phyloP scores from a whole-genome alignment of 805 yeast species.

The Debaryomyces castellii region DNA sequence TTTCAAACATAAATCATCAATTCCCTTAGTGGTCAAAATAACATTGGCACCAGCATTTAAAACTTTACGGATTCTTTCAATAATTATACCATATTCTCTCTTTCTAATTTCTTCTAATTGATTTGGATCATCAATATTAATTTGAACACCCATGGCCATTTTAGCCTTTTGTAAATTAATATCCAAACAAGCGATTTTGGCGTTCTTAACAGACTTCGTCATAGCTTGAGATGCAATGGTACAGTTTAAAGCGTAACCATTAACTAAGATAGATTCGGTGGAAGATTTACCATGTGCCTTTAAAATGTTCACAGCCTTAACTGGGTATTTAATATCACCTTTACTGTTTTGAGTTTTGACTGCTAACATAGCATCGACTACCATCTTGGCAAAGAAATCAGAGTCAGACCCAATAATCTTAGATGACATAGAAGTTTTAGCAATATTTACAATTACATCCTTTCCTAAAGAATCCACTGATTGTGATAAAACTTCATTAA shows the following conservation, averaged over 20 bases:
- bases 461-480: conserved; percentile 79
- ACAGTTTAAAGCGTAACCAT: conserved; percentile 96
- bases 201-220: conserved; percentile 67
- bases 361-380: conserved; percentile 92
- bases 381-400: conserved; percentile 85
- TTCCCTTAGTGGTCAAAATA: conserved; percentile 89
- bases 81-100: conserved; percentile 81
- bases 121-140: conserved; percentile 95
- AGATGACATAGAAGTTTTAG: conserved; percentile 95
- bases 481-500: conserved; percentile 79
- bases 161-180: conserved; percentile 92
- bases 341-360: conserved; percentile 86
- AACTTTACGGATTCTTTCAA: conserved; percentile 80
- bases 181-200: conserved; percentile 86
- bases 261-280: conserved; percentile 77
- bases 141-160: conserved; percentile 98
- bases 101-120: conserved; percentile 90
- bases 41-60: conserved; percentile 90
- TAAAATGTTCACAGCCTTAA: conserved; percentile 91
- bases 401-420: conserved; percentile 94
- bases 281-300: conserved; percentile 97
- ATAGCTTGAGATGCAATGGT: conserved; percentile 97
- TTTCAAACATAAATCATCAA: conserved; percentile 88
- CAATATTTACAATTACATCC: conserved; percentile 84
- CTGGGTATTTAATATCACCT: conserved; percentile 91